phyloP scores from a whole-genome alignment of 768 basidiomycete genomes.

The Galerina marginata region DNA sequence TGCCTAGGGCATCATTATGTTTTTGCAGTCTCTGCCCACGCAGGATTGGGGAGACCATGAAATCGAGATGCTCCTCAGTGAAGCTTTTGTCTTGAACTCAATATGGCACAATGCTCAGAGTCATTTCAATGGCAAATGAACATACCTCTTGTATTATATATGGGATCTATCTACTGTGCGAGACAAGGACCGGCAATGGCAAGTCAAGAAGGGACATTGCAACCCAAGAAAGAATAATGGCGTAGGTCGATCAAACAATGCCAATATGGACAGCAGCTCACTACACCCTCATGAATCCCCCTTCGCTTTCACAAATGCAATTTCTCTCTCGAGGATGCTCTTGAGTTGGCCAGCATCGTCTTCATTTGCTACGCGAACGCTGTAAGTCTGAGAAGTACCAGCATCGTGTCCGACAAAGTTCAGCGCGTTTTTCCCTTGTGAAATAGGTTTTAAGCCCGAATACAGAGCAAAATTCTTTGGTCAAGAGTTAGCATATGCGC shows the following conservation, averaged over 20 bases:
- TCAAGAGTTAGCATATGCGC: conserved; percentile 8
- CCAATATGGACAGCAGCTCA: background rate
- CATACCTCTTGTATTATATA: conserved; percentile 21
- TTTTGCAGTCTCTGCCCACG: conserved; percentile 90
- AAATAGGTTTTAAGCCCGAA: conserved; percentile 53
- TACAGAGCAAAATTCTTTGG: conserved; percentile 77
- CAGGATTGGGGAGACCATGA: conserved; percentile 96
- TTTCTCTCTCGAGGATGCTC: conserved; percentile 65
- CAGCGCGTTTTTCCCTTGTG: conserved; percentile 55
- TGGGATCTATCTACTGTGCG: conserved; percentile 10
- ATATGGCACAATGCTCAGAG: conserved; percentile 94
- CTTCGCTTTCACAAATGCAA: conserved; percentile 52
- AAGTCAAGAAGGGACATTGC: background rate
- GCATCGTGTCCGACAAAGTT: conserved; percentile 76
- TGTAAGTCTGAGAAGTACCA: conserved; percentile 62
- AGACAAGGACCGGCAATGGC: background rate
- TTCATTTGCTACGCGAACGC: conserved; percentile 63
- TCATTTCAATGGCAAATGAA: conserved; percentile 69
- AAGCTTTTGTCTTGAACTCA: conserved; percentile 93
- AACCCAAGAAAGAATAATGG: background rate
- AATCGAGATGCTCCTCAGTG: conserved; percentile 92
- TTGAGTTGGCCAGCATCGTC: conserved; percentile 62
- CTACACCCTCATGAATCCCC: conserved; percentile 13
- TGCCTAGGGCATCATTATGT: conserved; percentile 95
- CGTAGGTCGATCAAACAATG: conserved; percentile 1